These are phyloP conservation scores for Vicia sativa DNA, from an alignment of 306 rosid species.

Conservation along the genomic window DNA sequence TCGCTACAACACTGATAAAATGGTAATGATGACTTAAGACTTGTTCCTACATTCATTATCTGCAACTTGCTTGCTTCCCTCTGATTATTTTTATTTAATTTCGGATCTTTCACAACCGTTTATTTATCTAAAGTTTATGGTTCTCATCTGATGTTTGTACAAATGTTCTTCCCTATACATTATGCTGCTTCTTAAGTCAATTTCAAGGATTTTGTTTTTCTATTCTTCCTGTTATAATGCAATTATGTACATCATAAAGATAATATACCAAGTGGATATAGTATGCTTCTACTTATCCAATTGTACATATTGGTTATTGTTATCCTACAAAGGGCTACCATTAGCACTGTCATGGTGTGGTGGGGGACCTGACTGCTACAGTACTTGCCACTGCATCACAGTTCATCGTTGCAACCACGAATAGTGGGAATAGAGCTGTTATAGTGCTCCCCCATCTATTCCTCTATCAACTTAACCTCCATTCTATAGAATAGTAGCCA, in stretches of 20 bases:
- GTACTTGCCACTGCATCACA: not conserved
- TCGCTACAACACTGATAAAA: slow-evolving; percentile 89
- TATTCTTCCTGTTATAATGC: slow-evolving; percentile 17
- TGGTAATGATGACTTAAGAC: slow-evolving; percentile 56
- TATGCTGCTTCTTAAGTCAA: slow-evolving; percentile 2
- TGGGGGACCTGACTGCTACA: not conserved
- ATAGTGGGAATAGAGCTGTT: not conserved
- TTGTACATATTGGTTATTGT: slow-evolving; percentile 5
- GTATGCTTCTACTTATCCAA: slow-evolving; percentile 23
- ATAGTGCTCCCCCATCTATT: not conserved
- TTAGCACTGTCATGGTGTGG: not conserved
- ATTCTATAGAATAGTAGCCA: not conserved
- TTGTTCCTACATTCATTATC: slow-evolving; percentile 1
- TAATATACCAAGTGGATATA: not conserved
- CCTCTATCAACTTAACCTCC: not conserved
- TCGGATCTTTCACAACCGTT: not conserved
- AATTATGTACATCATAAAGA: not conserved
- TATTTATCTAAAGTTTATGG: slow-evolving; percentile 4
- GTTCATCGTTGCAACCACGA: not conserved
- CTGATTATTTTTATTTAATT: not conserved
- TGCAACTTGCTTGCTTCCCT: not conserved
- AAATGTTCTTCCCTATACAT: not conserved
- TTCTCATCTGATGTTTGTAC: slow-evolving; percentile 9
- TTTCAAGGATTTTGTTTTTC: slow-evolving; percentile 24
- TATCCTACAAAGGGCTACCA: not conserved